Evolutionary conservation across 805 yeast genomes (phyloP).

Genomic region (Candida taoyuanica): DNA sequence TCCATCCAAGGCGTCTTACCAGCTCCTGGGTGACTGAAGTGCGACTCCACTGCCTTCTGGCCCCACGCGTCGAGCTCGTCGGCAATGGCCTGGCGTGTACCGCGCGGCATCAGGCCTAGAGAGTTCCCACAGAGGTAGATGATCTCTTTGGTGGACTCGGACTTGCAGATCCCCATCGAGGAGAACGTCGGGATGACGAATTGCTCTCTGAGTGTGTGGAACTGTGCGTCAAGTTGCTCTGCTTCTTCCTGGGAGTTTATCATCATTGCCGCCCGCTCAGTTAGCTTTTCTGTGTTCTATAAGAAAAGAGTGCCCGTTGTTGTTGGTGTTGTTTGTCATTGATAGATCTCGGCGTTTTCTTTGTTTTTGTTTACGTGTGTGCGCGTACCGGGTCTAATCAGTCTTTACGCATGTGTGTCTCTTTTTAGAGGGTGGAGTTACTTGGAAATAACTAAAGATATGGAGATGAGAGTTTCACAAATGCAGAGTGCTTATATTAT

Average conservation of each 20-base stretch:
- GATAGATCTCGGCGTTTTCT: too few species aligned
- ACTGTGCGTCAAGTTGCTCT: conserved; percentile 12
- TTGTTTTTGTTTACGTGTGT: too few species aligned
- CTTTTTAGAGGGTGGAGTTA: too few species aligned
- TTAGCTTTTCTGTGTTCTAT: too few species aligned
- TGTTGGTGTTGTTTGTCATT: too few species aligned
- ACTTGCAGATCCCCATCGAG: conserved; percentile 43
- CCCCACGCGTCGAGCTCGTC: conserved; percentile 82
- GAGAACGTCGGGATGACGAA: conserved; percentile 66
- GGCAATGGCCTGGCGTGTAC: conserved; percentile 50
- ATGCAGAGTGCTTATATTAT: too few species aligned
- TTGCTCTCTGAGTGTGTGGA: conserved; percentile 36
- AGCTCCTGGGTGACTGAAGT: conserved; percentile 60
- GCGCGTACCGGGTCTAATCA: too few species aligned
- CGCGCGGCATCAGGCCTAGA: conserved; percentile 82
- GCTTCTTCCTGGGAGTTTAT: conserved; percentile 5
- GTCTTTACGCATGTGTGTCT: too few species aligned
- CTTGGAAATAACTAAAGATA: too few species aligned
- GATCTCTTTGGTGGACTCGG: conserved; percentile 23
- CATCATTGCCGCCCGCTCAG: neutral
- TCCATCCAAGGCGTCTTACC: conserved; percentile 73
- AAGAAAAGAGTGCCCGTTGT: too few species aligned
- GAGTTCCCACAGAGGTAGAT: conserved; percentile 88
- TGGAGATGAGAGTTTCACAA: too few species aligned
- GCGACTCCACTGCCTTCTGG: conserved; percentile 76